Percentiles rank a stretch among this genome's conserved stretches.
These are phyloP conservation scores for Globisporangium nunn DNA, from an alignment of 352 stramenopile species.

Conservation along the genomic window DNA sequence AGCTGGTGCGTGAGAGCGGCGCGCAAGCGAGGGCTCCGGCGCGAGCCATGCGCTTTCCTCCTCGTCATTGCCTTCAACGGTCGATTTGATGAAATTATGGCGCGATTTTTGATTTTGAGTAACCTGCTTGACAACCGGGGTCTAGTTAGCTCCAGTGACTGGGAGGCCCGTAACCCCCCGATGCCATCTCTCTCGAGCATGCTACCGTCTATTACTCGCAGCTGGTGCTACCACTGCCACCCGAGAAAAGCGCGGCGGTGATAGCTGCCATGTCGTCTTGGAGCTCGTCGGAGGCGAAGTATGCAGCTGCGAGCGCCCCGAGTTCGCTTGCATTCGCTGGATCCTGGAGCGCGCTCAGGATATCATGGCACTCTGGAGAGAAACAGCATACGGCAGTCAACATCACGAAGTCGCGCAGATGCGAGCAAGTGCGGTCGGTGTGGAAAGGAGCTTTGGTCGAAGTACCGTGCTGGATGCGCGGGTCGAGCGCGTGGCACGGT, in stretches of 20 bases:
- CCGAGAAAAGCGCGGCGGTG: slow-evolving; percentile 3
- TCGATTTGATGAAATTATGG: no score
- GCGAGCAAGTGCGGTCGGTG: not conserved
- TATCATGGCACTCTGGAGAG: not conserved
- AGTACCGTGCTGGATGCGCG: slow-evolving; percentile 6
- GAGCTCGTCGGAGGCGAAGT: slow-evolving; percentile 8
- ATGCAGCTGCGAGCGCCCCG: not conserved
- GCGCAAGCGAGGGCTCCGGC: not conserved
- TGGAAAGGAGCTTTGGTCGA: not conserved
- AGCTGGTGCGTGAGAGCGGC: not conserved
- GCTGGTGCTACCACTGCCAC: not conserved
- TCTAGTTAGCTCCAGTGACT: no score
- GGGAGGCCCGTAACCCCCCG: no score
- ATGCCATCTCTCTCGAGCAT: no score
- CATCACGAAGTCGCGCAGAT: not conserved
- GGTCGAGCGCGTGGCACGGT: not conserved
- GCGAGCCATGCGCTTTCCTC: not conserved
- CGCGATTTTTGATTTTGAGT: no score
- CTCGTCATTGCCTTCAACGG: no score
- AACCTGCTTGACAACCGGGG: no score
- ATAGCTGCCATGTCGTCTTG: slow-evolving; percentile 4
- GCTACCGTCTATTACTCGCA: no score
- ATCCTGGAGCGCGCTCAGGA: slow-evolving; percentile 1
- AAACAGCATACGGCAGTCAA: no score
- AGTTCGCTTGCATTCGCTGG: not conserved